These are phyloP conservation scores for Dendrostoma leiphaemia DNA, from an alignment of 2,329 filamentous ascomycete species.

Conservation along the genomic window DNA sequence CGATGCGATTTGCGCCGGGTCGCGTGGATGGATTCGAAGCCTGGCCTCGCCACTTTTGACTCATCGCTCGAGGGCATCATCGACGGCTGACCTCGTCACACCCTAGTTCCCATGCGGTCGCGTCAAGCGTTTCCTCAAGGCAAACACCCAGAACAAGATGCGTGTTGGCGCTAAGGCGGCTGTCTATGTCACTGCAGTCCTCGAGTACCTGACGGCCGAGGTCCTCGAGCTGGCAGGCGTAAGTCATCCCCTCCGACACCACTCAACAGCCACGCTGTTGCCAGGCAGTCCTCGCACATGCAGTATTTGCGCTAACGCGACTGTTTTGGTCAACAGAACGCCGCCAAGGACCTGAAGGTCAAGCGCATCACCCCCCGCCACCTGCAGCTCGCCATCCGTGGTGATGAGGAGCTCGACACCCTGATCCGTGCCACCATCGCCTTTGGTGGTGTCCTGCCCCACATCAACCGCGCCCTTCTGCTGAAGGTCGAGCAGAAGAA, in stretches of 20 bases:
- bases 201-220: slow-evolving; percentile 97
- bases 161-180: slow-evolving; percentile 98
- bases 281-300: slow-evolving; percentile 2
- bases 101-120: slow-evolving; percentile 94
- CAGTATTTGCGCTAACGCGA: not conserved
- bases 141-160: slow-evolving; percentile 99
- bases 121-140: slow-evolving; percentile 99
- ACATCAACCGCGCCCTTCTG: slow-evolving; percentile 96
- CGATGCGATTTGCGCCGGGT: slow-evolving; percentile 11
- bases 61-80: not conserved
- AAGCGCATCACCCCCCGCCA: slow-evolving; percentile 99
- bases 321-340: slow-evolving; percentile 58
- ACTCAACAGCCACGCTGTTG: not conserved
- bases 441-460: slow-evolving; percentile 95
- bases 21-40: slow-evolving; percentile 2
- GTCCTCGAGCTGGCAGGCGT: slow-evolving; percentile 94
- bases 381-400: slow-evolving; percentile 94
- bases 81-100: slow-evolving; percentile 10
- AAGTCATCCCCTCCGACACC: slow-evolving; percentile 37
- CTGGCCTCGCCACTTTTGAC: not conserved
- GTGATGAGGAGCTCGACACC: slow-evolving; percentile 97
- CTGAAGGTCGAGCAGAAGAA: slow-evolving; percentile 42
- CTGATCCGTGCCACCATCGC: slow-evolving; percentile 97
- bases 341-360: slow-evolving; percentile 98
- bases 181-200: slow-evolving; percentile 95